Base-by-base conservation (phyloP, 2,329 filamentous ascomycete species). In the Penicillium sp. region DNA sequence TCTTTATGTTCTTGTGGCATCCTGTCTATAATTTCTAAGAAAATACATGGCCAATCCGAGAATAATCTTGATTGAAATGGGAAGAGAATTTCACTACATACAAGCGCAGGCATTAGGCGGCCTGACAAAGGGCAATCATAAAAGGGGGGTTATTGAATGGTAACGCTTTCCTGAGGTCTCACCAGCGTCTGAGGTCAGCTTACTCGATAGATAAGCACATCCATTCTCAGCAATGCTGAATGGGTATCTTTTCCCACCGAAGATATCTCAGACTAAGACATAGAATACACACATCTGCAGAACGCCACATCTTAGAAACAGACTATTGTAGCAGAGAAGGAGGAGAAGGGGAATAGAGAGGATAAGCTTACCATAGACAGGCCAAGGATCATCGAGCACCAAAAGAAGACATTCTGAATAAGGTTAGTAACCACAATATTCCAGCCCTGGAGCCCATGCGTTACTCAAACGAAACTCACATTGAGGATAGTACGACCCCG, bases 381-480 rank as follows among this genome's bases (percentile, higher is more conserved):
- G 0, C 90, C 90, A 34, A 93, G 60, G 51, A 95, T 88, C 87
- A 95, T 95, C 16, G 84, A 89, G 58, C 80, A 83, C 90, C 90
- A 95, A 62, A 95, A 95, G 47, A 86, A 83, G 16, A 89, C 81
- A 55, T 94, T 94, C 71, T 74, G 30, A 14, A 42, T 2, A n/a
- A 19, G 4, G 23, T 45, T 13, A 48, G 31, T 28, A 26, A 19
- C 29, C 7, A 7, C 7, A 15, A 7, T 9, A 27, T 9, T 6
- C 14, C 10, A 27, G 21, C 25, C 5, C 32, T 18, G 19, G 10
- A 33, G 20, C n/a, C n/a, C n/a, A n/a, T n/a, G n/a, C n/a, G n/a
- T n/a, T n/a, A n/a, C n/a, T n/a, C n/a, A n/a, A n/a, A n/a, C n/a
- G 6, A 23, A 15, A 56, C 64, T 53, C 54, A 77, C 74, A 60